A percentile compares a stretch with the other conserved stretches of the same genome.
Evolutionary conservation across 106 monocot species (phyloP).

Genomic region (Vanilla planifolia): DNA sequence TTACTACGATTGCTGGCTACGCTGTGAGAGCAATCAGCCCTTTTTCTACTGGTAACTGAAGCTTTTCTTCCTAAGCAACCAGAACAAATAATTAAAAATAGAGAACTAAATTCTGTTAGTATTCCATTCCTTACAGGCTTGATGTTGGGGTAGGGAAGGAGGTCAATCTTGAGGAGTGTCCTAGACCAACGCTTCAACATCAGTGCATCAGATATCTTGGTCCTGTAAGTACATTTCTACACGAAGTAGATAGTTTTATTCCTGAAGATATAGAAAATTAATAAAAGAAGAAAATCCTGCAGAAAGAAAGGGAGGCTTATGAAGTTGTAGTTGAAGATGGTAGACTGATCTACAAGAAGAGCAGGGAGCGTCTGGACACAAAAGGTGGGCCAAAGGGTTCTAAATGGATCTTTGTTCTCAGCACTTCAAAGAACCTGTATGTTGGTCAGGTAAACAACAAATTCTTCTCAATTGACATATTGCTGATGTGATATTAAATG

Average conservation of each 20-base stretch:
- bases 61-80: not conserved
- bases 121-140: slow-evolving; percentile 21
- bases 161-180: slow-evolving; percentile 48
- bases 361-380: slow-evolving; percentile 44
- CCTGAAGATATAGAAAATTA: not conserved
- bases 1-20: slow-evolving; percentile 59
- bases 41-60: slow-evolving; percentile 63
- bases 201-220: slow-evolving; percentile 68
- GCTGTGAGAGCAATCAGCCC: slow-evolving; percentile 45
- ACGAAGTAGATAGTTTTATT: not conserved
- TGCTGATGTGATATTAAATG: not conserved
- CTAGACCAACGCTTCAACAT: slow-evolving; percentile 41
- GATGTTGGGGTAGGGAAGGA: slow-evolving; percentile 69
- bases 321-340: slow-evolving; percentile 67
- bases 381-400: slow-evolving; percentile 22
- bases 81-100: not conserved
- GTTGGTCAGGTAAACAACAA: slow-evolving; percentile 79
- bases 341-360: slow-evolving; percentile 51
- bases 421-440: slow-evolving; percentile 72
- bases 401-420: slow-evolving; percentile 91
- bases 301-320: slow-evolving; percentile 28
- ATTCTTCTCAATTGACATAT: too few species aligned
- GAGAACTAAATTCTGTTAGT: too few species aligned
- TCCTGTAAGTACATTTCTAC: slow-evolving; percentile 24
- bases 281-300: not conserved